Conservation (phyloP, 257 asterid species). For the Ocimum tenuiflorum region DNA sequence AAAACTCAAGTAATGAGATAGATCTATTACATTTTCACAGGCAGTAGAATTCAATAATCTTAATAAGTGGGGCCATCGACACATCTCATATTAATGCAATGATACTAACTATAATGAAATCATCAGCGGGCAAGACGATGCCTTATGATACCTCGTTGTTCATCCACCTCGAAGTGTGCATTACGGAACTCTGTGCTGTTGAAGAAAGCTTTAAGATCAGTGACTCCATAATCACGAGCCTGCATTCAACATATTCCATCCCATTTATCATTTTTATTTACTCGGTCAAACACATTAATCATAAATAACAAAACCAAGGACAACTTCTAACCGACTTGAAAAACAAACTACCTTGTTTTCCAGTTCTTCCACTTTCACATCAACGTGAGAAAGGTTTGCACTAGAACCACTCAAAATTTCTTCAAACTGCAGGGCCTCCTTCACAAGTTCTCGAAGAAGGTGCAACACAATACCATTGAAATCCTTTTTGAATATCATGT, state of each 20-base stretch:
- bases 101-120: not conserved
- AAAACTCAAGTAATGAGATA: no score
- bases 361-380: slow-evolving; percentile 76
- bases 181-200: slow-evolving; percentile 50
- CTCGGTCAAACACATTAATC: not conserved
- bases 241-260: slow-evolving; percentile 23
- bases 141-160: slow-evolving; percentile 52
- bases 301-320: not conserved
- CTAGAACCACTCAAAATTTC: slow-evolving; percentile 52
- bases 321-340: no score
- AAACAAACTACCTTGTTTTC: slow-evolving; percentile 62
- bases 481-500: slow-evolving; percentile 83
- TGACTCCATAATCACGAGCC: slow-evolving; percentile 77
- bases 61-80: no score
- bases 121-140: slow-evolving; percentile 43
- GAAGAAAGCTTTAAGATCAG: slow-evolving; percentile 76
- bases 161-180: slow-evolving; percentile 69
- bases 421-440: slow-evolving; percentile 60
- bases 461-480: slow-evolving; percentile 68
- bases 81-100: no score
- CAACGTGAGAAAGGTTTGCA: slow-evolving; percentile 44
- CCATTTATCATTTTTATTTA: not conserved
- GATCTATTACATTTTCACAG: no score
- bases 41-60: no score
- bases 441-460: slow-evolving; percentile 77